Evolutionary conservation across 805 yeast species (phyloP).

Genomic region (Candida schatavii): DNA sequence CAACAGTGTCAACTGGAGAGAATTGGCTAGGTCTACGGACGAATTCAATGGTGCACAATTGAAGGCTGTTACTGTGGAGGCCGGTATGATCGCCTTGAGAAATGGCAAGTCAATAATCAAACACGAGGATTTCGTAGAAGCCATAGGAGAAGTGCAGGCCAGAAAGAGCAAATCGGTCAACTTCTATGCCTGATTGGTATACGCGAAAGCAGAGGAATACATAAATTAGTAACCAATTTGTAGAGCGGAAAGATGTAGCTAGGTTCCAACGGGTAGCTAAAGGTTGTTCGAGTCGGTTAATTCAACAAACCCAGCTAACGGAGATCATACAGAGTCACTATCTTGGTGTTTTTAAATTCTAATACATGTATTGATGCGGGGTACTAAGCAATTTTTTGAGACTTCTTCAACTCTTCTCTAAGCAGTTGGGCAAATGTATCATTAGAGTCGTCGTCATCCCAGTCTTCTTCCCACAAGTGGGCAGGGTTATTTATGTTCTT

Average conservation of each 20-base stretch:
- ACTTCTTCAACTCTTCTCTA: conserved; percentile 45
- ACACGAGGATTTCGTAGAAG: conserved; percentile 98
- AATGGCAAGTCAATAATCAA: conserved; percentile 87
- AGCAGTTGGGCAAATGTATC: conserved; percentile 81
- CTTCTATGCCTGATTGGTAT: conserved; percentile 69
- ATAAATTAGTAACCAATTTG: no score
- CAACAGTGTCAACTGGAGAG: conserved; percentile 93
- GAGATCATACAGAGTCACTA: no score
- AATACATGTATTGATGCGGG: background rate
- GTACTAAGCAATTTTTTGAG: conserved; percentile 13
- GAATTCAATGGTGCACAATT: conserved; percentile 99
- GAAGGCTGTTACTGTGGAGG: conserved; percentile 98
- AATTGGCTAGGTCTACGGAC: conserved; percentile 95
- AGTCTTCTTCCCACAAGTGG: conserved; percentile 91
- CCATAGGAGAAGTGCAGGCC: conserved; percentile 97
- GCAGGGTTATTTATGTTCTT: conserved; percentile 50
- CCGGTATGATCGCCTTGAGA: conserved; percentile 98
- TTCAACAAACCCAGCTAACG: no score
- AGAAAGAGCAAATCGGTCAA: conserved; percentile 93
- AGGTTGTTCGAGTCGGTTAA: no score
- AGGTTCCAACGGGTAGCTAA: no score
- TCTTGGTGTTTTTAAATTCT: no score
- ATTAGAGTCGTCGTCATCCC: conserved; percentile 95
- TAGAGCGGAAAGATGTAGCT: background rate
- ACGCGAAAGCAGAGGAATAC: background rate